Evolutionary conservation across 2,329 filamentous ascomycete genomes (phyloP).

Genomic region (Didymella arachidicola): DNA sequence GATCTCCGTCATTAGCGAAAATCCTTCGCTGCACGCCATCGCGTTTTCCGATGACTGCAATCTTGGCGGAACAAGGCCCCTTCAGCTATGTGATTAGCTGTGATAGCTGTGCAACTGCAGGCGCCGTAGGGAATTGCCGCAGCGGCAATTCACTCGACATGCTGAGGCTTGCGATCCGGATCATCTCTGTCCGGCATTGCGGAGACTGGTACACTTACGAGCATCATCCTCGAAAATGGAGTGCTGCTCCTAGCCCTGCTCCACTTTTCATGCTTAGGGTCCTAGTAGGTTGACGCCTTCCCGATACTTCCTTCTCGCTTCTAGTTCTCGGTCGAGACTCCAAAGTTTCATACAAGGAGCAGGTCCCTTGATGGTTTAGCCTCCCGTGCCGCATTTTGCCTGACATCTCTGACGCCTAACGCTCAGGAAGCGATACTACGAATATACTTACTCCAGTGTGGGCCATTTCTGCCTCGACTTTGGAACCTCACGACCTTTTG

Average conservation of each 20-base stretch:
- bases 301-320: constrained; percentile 14
- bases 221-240: constrained; percentile 13
- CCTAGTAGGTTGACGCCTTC: constrained; percentile 10
- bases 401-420: constrained; percentile 12
- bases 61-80: background rate
- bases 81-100: background rate
- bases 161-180: background rate
- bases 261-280: constrained; percentile 13
- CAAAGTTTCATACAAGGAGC: constrained; percentile 13
- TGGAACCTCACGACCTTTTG: background rate
- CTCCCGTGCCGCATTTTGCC: constrained; percentile 4
- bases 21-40: constrained; percentile 11
- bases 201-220: constrained; percentile 9
- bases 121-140: background rate
- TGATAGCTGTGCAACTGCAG: background rate
- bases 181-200: background rate
- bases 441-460: constrained; percentile 18
- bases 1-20: constrained; percentile 13
- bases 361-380: constrained; percentile 6
- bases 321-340: constrained; percentile 14
- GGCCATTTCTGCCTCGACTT: constrained; percentile 4
- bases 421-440: constrained; percentile 8
- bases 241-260: constrained; percentile 1
- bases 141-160: background rate
- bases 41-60: background rate